Evolutionary conservation across 2,329 filamentous ascomycete genomes (phyloP).

Genomic region (Didymella keratinophila): DNA sequence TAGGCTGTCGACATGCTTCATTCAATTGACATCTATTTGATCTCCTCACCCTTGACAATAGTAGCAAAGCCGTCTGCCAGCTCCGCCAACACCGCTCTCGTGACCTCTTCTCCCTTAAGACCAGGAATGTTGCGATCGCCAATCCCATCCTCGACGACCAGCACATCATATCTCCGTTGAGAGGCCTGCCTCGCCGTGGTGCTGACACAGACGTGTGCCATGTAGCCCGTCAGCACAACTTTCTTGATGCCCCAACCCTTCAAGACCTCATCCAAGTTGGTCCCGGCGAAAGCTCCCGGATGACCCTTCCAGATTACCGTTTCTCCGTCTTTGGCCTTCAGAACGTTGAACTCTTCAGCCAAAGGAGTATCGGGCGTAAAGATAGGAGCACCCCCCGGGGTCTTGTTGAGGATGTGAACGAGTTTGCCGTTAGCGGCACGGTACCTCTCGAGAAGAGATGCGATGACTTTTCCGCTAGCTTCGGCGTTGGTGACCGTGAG

Average conservation of each 20-base stretch:
- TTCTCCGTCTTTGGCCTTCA: slow-evolving; percentile 62
- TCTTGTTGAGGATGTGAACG: slow-evolving; percentile 67
- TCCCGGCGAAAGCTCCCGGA: slow-evolving; percentile 67
- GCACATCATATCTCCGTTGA: slow-evolving; percentile 68
- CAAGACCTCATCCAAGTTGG: slow-evolving; percentile 63
- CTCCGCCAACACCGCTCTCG: slow-evolving; percentile 59
- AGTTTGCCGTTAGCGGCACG: slow-evolving; percentile 61
- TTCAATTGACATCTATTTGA: slow-evolving; percentile 33
- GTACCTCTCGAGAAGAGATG: slow-evolving; percentile 64
- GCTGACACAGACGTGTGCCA: slow-evolving; percentile 70
- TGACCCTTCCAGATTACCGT: slow-evolving; percentile 63
- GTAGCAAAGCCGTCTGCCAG: slow-evolving; percentile 69
- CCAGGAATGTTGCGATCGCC: slow-evolving; percentile 72
- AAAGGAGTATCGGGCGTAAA: slow-evolving; percentile 69
- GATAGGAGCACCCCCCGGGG: slow-evolving; percentile 66
- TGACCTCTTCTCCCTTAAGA: slow-evolving; percentile 61
- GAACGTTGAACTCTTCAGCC: slow-evolving; percentile 65
- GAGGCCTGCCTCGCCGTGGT: slow-evolving; percentile 67
- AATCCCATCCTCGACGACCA: slow-evolving; percentile 67
- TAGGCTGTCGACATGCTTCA: neutral
- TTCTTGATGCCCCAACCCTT: slow-evolving; percentile 61
- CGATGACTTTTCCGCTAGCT: slow-evolving; percentile 63
- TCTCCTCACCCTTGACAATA: slow-evolving; percentile 60
- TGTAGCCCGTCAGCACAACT: slow-evolving; percentile 67
- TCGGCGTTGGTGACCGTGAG: slow-evolving; percentile 63